Base-by-base conservation (phyloP, 108 stramenopile genomes). In the Aurantiochytrium sp. region DNA sequence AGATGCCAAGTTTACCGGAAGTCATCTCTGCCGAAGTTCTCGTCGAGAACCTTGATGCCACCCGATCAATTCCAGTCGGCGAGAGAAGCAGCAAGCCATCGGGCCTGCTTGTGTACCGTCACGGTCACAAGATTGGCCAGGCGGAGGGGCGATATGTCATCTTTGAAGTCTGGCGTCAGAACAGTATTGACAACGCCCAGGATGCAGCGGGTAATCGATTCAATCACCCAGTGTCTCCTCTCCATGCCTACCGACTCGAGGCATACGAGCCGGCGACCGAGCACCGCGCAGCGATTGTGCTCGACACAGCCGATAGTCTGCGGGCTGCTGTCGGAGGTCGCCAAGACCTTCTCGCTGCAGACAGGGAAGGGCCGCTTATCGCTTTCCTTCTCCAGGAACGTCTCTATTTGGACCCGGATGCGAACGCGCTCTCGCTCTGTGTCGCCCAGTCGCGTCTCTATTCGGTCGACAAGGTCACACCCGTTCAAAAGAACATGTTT, bases 351-450 rank as follows among this genome's bases (percentile, higher is more conserved):
- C 23, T 83, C 12, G 76, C 49, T 23, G 25, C 45, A 53, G 76
- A 47, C 76, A 83, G 49, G 51, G 76, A 53, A 4, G 25, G 6
- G 1, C 4, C 44, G 18, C 28, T 83, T 25, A 35, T 83, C 23
- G 23, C n/a, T 12, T 83, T 83, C 23, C 76, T 83, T 18, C 76
- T 83, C 10, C 76, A 83, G 76, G 76, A 83, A 23, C 76, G 76
- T 16, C 23, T 83, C 8, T 53, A n/a, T 35, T 8, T 83, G 19
- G 76, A 83, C 45, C 76, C 45, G 51, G 51, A 23, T 18, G 10
- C 45, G 19, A 28, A 53, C 12, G 28, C 76, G 43, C 23, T 83
- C 51, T 21, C 45, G 19, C 23, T 83, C 0, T 47, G 45, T 45
- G 51, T 83, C 10, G 49, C 49, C 0, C 45, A 53, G 51, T 47